Evolutionary conservation across 2,329 filamentous ascomycete species (phyloP).

Genomic region (Sporothrix curviconia): DNA sequence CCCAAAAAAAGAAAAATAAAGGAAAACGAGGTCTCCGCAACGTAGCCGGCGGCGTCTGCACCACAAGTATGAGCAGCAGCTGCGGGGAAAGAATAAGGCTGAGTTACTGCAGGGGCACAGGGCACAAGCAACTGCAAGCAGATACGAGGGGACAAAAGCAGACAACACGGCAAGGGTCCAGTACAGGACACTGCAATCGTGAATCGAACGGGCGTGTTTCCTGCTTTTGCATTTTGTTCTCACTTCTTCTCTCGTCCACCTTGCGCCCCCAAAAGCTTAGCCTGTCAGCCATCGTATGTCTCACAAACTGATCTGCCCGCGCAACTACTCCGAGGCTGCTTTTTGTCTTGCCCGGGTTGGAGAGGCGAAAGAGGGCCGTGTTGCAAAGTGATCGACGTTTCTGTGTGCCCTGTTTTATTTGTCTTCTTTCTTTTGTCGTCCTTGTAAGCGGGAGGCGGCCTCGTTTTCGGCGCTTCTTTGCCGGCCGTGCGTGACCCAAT

Average conservation of each 20-base stretch:
- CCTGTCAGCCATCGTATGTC: not conserved
- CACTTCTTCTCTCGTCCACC: not conserved
- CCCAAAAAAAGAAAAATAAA: too few relatives aligned
- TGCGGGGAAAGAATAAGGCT: slow-evolving; percentile 1
- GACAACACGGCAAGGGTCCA: too few relatives aligned
- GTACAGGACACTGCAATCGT: too few relatives aligned
- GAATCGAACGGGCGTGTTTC: too few relatives aligned
- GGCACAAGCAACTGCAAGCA: not conserved
- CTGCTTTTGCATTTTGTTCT: not conserved
- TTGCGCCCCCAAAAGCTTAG: not conserved
- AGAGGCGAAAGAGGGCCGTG: too few relatives aligned
- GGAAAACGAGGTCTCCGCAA: too few relatives aligned
- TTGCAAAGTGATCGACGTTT: too few relatives aligned
- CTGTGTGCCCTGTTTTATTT: not conserved
- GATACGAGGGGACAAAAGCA: not conserved
- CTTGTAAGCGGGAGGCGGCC: not conserved
- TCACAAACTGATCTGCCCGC: not conserved
- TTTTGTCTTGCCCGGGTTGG: too few relatives aligned
- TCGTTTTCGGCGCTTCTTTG: not conserved
- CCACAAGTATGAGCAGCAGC: too few relatives aligned
- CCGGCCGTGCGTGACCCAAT: not conserved
- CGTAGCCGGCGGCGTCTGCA: too few relatives aligned
- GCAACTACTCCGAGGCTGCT: too few relatives aligned
- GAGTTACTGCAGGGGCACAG: slow-evolving; percentile 2
- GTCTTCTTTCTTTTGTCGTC: not conserved